Evolutionary conservation across 2,329 filamentous ascomycete species (phyloP), one percentile per base, ranked within the genome.

Genomic region (Penicillium sp.): DNA sequence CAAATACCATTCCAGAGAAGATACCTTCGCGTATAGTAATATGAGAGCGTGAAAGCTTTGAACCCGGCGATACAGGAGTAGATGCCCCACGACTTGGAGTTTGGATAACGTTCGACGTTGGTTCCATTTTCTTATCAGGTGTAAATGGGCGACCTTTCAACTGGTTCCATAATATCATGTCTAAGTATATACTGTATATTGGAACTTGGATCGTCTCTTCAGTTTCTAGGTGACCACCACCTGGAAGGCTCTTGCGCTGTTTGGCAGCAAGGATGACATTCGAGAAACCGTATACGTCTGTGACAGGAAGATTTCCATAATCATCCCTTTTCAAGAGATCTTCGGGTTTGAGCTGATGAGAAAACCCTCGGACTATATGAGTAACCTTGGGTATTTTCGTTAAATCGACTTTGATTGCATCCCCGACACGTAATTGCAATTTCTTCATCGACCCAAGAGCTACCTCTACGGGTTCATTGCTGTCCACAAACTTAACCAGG

Each of bases 1-100:
- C 91, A 71, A 97, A 97, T 0, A 84, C 85, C 91, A 97, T 96
- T 43, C 86, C 85, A 1, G 81, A 74, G 65, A 97, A 96, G 0
- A 95, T 61, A 2, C 77, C 76, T 18, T 63, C 66, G 3, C 47
- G 63, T 59, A 60, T 61, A 21, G 66, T 63, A 11, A 67, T 62
- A 48, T 68, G 57, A 52, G 63, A 69, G 58, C 79, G 76, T 6
- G 79, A 77, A 23, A 77, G 69, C 18, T 80, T 76, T 3, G 81
- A 80, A 23, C 70, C 71, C 1, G 82, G 81, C 1, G 81, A 80
- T 35, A 69, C 69, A 55, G 73, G 68, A 14, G 74, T 72, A 7
- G 76, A 75, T 12, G 71, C 65, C 45, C 64, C 65, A 47, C 74
- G 69, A 8, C 68, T 68, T 16, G 74, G 73, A 6, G 75, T 77